Conservation (phyloP, 441 rosid genomes). For the Dalechampia spathulata region DNA sequence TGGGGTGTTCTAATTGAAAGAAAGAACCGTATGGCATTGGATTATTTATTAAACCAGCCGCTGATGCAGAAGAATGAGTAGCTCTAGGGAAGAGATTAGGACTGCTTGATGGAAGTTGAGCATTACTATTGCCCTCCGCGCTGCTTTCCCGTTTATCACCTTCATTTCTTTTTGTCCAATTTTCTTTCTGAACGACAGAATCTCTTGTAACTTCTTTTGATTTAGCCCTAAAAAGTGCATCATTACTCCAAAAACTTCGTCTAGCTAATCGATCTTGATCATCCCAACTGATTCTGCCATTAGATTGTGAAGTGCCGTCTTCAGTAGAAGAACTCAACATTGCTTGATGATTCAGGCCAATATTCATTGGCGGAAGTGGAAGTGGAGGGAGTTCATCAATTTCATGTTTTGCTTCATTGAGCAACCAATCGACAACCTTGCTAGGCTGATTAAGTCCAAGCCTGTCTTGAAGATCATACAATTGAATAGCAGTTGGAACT, state of each 20-base stretch:
- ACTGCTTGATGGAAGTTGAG: too few species aligned
- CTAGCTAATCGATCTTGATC: slow-evolving; percentile 17
- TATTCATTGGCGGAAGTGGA: slow-evolving; percentile 45
- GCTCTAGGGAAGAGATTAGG: too few species aligned
- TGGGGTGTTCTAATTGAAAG: slow-evolving; percentile 43
- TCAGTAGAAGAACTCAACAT: too few species aligned
- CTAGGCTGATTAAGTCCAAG: slow-evolving; percentile 94
- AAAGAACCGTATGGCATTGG: slow-evolving; percentile 31
- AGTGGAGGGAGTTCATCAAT: slow-evolving; percentile 88
- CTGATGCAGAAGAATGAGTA: slow-evolving; percentile 30
- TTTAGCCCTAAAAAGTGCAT: slow-evolving; percentile 24
- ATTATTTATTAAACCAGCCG: slow-evolving; percentile 21
- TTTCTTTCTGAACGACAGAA: slow-evolving; percentile 13
- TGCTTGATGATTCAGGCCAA: slow-evolving; percentile 33
- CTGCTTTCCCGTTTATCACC: slow-evolving; percentile 23
- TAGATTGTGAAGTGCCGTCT: slow-evolving; percentile 23
- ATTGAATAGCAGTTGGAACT: slow-evolving; percentile 78
- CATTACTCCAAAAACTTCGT: slow-evolving; percentile 26
- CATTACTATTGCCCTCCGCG: slow-evolving; percentile 22
- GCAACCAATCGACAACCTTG: slow-evolving; percentile 87
- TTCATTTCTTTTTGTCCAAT: slow-evolving; percentile 19
- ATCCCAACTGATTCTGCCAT: slow-evolving; percentile 17
- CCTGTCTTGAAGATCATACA: slow-evolving; percentile 87
- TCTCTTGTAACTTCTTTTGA: slow-evolving; percentile 27
- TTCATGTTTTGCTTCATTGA: slow-evolving; percentile 65